phyloP scores from a whole-genome alignment of 306 rosid species.

The Boehmeria nivea region DNA sequence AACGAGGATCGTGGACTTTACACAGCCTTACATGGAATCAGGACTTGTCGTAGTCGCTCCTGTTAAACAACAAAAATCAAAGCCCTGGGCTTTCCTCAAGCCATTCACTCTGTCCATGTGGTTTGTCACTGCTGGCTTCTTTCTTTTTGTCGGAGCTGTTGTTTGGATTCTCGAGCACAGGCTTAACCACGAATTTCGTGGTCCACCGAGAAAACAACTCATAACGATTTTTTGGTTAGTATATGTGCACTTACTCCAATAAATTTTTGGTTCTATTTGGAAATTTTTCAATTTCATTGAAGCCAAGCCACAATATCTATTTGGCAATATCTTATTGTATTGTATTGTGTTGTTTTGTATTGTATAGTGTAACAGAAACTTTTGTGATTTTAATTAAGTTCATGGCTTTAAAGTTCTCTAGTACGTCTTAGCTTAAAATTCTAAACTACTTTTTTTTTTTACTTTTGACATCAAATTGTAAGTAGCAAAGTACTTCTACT shows the following conservation, averaged over 20 bases:
- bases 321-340: too few relatives aligned
- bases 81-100: conserved; percentile 77
- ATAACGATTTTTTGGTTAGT: conserved; percentile 79
- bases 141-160: conserved; percentile 68
- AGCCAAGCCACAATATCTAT: too few relatives aligned
- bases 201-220: conserved; percentile 71
- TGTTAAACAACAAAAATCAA: conserved; percentile 49
- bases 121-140: conserved; percentile 62
- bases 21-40: conserved; percentile 74
- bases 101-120: conserved; percentile 75
- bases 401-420: too few relatives aligned
- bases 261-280: too few relatives aligned
- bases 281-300: too few relatives aligned
- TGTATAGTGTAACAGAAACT: too few relatives aligned
- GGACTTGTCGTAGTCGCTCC: conserved; percentile 75
- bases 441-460: too few relatives aligned
- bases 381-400: too few relatives aligned
- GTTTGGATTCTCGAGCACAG: conserved; percentile 98
- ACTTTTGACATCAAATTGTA: too few relatives aligned
- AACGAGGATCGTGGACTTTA: conserved; percentile 77
- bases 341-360: too few relatives aligned
- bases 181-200: conserved; percentile 68
- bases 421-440: too few relatives aligned
- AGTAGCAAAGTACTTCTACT: conserved; percentile 7
- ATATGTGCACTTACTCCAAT: too few relatives aligned